These are phyloP conservation scores for Russula ochroleuca DNA, from an alignment of 768 basidiomycete genomes.

Conservation along the genomic window DNA sequence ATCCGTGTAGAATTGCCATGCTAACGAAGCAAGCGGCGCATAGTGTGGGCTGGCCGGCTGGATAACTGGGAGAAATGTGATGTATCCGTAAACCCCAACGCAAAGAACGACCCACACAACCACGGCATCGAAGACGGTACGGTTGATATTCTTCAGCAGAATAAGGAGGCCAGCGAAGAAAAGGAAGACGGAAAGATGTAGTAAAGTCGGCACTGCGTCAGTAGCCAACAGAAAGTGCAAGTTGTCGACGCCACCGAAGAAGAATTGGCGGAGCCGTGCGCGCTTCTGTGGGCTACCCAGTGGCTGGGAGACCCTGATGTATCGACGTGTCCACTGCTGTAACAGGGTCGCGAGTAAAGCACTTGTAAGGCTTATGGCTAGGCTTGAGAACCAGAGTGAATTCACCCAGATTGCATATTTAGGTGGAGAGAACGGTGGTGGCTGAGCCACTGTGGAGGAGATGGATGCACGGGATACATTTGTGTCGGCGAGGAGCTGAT, in stretches of 20 bases:
- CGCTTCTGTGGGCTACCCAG: neutral
- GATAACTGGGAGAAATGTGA: constrained; percentile 1
- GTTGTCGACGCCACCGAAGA: neutral
- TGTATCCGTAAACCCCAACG: neutral
- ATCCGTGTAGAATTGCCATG: neutral
- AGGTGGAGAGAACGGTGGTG: neutral
- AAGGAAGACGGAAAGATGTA: constrained; percentile 10
- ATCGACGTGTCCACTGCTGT: constrained; percentile 1
- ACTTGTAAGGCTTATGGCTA: neutral
- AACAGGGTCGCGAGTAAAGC: neutral
- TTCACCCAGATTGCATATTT: neutral
- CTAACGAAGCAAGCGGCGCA: neutral
- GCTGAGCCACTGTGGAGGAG: neutral
- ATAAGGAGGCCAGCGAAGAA: constrained; percentile 1
- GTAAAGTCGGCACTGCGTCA: constrained; percentile 6
- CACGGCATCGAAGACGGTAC: neutral
- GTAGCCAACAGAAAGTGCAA: neutral
- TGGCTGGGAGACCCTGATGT: neutral
- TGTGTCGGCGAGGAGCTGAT: neutral
- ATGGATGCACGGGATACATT: neutral
- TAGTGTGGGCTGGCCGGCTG: neutral
- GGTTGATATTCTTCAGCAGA: neutral
- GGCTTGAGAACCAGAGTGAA: constrained; percentile 6
- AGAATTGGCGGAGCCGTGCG: constrained; percentile 1
- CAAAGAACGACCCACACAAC: neutral